Base-by-base conservation (phyloP, 495 filamentous ascomycete genomes). In the Podospora conica region DNA sequence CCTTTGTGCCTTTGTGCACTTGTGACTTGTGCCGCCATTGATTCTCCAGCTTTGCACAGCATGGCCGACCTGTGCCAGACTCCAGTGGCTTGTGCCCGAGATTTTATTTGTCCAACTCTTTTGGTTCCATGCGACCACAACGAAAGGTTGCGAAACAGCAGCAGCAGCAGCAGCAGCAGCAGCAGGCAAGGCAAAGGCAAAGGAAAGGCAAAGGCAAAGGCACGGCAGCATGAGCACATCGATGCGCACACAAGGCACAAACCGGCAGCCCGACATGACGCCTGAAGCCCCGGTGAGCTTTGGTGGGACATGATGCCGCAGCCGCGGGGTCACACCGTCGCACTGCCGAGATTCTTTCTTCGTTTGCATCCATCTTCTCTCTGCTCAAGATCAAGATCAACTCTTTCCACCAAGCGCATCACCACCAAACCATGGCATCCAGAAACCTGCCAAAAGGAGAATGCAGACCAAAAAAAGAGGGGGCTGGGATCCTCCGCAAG, bases 401-500 rank as follows among this genome's bases (percentile, higher is more conserved):
- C 6, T 18, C 33, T 5, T 12, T 4, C 31, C 31, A 33, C n/a
- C n/a, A 5, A 33, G 31, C 15, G 31, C 33, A 15, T 40, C 31
- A 40, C 31, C 4, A 40, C 12, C 18, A 11, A 4, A 40, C 31
- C 6, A 0, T 40, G 11, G 3, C 7, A 4, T 40, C 33, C 12
- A 40, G 33, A 40, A 40, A 18, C 33, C 33, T 40, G 33, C 4
- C 12, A 18, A 40, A 18, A 61, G 21, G 31, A 53, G 29, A 25
- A 9, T 27, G 22, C 57, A 29, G 15, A 27, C 22, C 6, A 48
- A 54, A 73, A 77, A 72, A 57, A 56, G 54, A 66, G 68, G 73
- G 60, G 75, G 75, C 61, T 75, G 75, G 75, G 68, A 55, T 27
- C 31, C 4, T 11, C 5, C 15, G 15, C 40, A 48, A 21, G 23